Percentiles rank a stretch among this genome's conserved stretches.
Conservation (phyloP, 2,329 filamentous ascomycete genomes). For the Aquanectria penicillioides region DNA sequence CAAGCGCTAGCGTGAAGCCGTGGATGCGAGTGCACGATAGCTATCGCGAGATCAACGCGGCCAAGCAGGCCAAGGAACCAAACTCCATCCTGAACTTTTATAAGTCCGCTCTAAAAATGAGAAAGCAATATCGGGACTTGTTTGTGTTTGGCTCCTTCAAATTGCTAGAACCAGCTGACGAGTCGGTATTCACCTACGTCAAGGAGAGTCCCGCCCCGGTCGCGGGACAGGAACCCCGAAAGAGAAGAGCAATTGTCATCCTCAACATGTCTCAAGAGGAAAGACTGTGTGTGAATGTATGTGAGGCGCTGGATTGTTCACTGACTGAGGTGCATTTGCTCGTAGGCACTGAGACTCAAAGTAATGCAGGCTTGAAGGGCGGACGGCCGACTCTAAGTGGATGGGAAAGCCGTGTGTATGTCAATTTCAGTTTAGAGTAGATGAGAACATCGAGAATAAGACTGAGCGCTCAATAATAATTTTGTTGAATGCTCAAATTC, state of each 20-base stretch:
- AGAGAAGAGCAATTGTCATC: slow-evolving; percentile 50
- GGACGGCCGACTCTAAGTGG: slow-evolving; percentile 12
- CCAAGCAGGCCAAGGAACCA: slow-evolving; percentile 54
- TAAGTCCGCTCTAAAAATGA: slow-evolving; percentile 59
- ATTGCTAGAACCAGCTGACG: slow-evolving; percentile 59
- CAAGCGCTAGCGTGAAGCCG: slow-evolving; percentile 54
- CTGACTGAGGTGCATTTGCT: slow-evolving; percentile 35
- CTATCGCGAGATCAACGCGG: slow-evolving; percentile 66
- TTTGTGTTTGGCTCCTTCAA: slow-evolving; percentile 72
- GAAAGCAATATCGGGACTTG: slow-evolving; percentile 65
- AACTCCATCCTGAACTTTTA: slow-evolving; percentile 69
- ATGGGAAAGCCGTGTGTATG: slow-evolving; percentile 36
- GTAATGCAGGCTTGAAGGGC: not conserved
- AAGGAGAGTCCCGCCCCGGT: slow-evolving; percentile 45
- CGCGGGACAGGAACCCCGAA: slow-evolving; percentile 27
- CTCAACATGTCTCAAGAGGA: slow-evolving; percentile 58
- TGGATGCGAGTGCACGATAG: slow-evolving; percentile 77
- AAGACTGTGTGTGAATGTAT: slow-evolving; percentile 40
- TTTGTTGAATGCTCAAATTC: no score
- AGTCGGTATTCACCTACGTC: slow-evolving; percentile 66
- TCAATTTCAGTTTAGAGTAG: slow-evolving; percentile 23
- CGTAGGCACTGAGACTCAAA: slow-evolving; percentile 32
- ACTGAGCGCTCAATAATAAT: no score
- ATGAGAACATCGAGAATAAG: no score
- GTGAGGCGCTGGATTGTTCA: slow-evolving; percentile 31